Base-by-base conservation (phyloP, 192 early-diverging fungal species). In the Cetraspora pellucida region DNA sequence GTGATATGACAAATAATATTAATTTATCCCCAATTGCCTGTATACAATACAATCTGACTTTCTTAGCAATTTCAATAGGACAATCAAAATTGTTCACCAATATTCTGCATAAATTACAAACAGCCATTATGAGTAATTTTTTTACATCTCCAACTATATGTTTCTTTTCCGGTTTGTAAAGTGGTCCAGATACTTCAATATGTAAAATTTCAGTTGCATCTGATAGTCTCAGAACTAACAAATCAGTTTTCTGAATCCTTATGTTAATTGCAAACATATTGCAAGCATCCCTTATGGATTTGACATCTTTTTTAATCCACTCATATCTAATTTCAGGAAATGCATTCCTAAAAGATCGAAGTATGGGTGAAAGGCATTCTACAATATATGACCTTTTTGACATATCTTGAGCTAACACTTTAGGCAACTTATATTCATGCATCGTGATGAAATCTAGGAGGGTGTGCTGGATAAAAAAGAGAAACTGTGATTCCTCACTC, bases 81-180 rank as follows among this genome's bases (percentile, higher is more conserved):
- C 61, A 76, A 76, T 76, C 37, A 5, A 76, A 55, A 43, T 66
- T 66, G 64, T 64, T 31, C 4, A 14, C 1, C 8, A 76, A 50
- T 44, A 76, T 27, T 17, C 75, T 65, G 31, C 61, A 76, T 10
- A 76, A 19, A 65, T 8, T 76, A n/a, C 75, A 76, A 50, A 76
- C 44, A 30, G 21, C 61, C 61, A 76, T 68, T 21, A 67, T 67
- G 4, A 76, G 59, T 27, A 75, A 63, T 49, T 76, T 76, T 76
- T 76, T 76, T 28, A 30, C 60, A 17, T 76, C 60, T 9, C 61
- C 37, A 43, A 76, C 74, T 6, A 37, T 65, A 50, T 75, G 37
- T 27, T 17, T 66, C 44, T 57, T 55, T 17, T 9, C 27, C 13
- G 63, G 30, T 76, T 66, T 76, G 54, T 66, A 65, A 45, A 37